These are phyloP conservation scores for Sclerotinia trifoliorum DNA, from an alignment of 2,329 filamentous ascomycete genomes.

Conservation along the genomic window DNA sequence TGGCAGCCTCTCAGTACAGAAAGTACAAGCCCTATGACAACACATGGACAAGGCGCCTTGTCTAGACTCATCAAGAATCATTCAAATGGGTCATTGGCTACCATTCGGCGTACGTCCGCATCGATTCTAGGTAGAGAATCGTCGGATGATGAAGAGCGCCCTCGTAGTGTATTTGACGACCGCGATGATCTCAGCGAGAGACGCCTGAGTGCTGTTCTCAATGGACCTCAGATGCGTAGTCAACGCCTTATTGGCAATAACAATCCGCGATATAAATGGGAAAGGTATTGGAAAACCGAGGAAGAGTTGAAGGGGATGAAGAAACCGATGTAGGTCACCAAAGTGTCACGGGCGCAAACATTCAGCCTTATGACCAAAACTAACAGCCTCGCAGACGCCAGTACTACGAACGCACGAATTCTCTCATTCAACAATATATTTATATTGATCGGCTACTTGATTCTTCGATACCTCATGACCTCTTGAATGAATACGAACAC, in stretches of 20 bases:
- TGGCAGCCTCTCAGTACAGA: slow-evolving; percentile 36
- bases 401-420: slow-evolving; percentile 90
- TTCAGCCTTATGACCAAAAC: slow-evolving; percentile 23
- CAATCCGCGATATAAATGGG: slow-evolving; percentile 79
- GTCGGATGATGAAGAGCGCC: slow-evolving; percentile 35
- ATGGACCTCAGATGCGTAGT: slow-evolving; percentile 72
- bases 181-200: slow-evolving; percentile 50
- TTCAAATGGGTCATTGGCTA: slow-evolving; percentile 35
- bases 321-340: slow-evolving; percentile 59
- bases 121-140: slow-evolving; percentile 28
- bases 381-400: slow-evolving; percentile 53
- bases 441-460: slow-evolving; percentile 91
- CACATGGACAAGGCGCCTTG: slow-evolving; percentile 38
- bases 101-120: slow-evolving; percentile 28
- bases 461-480: slow-evolving; percentile 85
- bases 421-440: slow-evolving; percentile 84
- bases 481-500: slow-evolving; percentile 85
- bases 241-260: slow-evolving; percentile 85
- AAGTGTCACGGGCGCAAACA: slow-evolving; percentile 15
- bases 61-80: slow-evolving; percentile 36
- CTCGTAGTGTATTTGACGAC: slow-evolving; percentile 26
- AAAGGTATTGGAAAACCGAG: slow-evolving; percentile 80
- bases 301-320: slow-evolving; percentile 70
- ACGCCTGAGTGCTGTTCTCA: slow-evolving; percentile 57
- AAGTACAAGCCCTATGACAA: slow-evolving; percentile 36